Evolutionary conservation across 140 eudicot species (phyloP), one percentile per base, ranked within the genome.

Genomic region (Ambrosia hybrid): DNA sequence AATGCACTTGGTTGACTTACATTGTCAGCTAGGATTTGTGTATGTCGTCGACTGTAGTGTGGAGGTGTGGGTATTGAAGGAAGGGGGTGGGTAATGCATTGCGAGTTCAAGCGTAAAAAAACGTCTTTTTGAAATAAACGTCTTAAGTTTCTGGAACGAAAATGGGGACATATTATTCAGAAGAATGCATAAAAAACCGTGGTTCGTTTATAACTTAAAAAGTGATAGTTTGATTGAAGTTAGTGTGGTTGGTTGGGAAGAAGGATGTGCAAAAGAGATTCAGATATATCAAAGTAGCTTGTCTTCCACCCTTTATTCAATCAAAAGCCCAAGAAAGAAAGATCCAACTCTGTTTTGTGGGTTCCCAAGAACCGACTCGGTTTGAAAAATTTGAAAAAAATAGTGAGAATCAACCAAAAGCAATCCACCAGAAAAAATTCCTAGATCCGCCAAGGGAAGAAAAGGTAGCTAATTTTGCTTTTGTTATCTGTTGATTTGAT

Each of bases 61-160:
- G 11, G 51, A 64, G 53, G 14, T 64, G 49, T 64, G 69, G 69
- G 33, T 64, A 64, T 39, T 64, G 69, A 64, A 14, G 33, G 12
- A 64, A 10, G n/a, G 38, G 46, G 46, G 8, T 64, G 69, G 69
- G 52, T 64, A 51, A 37, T 64, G 33, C 69, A 64, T 4, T 64
- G 69, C 38, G 5, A 14, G 52, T 64, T 64, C 15, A 52, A 64
- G 39, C 9, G 17, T 21, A n/a, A 64, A 64, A 64, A 26, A 33
- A 5, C 69, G 33, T 38, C 69, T 39, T 64, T 37, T 8, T 39
- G 45, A 6, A 4, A 38, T 64, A 37, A 9, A 64, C 12, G 26
- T 64, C 14, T 15, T 64, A 13, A 53, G 69, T n/a, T 15, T 14
- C 38, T 64, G 69, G 69, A 64, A 64, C 53, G 26, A 14, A 13